phyloP scores from a whole-genome alignment of 176 grass and related monocot species.

The Themeda triandra region DNA sequence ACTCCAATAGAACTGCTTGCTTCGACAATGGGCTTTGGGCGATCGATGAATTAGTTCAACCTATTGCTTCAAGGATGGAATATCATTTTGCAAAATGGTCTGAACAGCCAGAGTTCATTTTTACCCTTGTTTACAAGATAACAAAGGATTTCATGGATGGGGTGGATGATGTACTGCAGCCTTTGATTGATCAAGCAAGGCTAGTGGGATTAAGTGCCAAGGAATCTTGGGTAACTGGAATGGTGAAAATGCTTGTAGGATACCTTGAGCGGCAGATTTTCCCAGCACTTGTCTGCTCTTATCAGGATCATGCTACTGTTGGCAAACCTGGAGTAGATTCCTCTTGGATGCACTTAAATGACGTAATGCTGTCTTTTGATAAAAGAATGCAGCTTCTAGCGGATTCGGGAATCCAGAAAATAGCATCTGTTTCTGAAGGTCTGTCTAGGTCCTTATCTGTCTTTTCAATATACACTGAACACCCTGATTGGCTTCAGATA shows the following conservation, averaged over 20 bases:
- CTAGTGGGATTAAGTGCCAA: constrained; percentile 79
- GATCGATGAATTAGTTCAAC: constrained; percentile 78
- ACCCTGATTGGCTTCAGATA: constrained; percentile 87
- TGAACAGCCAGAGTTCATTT: constrained; percentile 81
- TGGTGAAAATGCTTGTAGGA: constrained; percentile 73
- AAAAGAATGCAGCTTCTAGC: constrained; percentile 85
- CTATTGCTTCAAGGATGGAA: constrained; percentile 86
- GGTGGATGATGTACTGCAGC: constrained; percentile 83
- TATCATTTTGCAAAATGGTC: constrained; percentile 92
- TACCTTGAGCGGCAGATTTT: constrained; percentile 79
- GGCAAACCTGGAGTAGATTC: constrained; percentile 49
- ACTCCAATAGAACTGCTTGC: constrained; percentile 39
- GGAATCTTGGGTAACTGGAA: constrained; percentile 95
- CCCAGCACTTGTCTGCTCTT: constrained; percentile 45
- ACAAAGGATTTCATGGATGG: constrained; percentile 87
- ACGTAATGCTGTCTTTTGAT: constrained; percentile 83
- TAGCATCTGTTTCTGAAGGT: constrained; percentile 50
- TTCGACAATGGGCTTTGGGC: constrained; percentile 72
- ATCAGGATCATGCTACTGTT: constrained; percentile 37
- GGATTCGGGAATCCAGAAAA: constrained; percentile 62
- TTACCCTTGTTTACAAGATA: constrained; percentile 89
- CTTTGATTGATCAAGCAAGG: constrained; percentile 90
- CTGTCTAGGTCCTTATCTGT: constrained; percentile 64
- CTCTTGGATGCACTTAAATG: constrained; percentile 88
- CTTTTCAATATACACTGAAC: constrained; percentile 72